A percentile compares a stretch with the other conserved stretches of the same genome.
These are phyloP conservation scores for Yarrowia osloensis DNA, from an alignment of 805 yeast genomes.

Conservation along the genomic window DNA sequence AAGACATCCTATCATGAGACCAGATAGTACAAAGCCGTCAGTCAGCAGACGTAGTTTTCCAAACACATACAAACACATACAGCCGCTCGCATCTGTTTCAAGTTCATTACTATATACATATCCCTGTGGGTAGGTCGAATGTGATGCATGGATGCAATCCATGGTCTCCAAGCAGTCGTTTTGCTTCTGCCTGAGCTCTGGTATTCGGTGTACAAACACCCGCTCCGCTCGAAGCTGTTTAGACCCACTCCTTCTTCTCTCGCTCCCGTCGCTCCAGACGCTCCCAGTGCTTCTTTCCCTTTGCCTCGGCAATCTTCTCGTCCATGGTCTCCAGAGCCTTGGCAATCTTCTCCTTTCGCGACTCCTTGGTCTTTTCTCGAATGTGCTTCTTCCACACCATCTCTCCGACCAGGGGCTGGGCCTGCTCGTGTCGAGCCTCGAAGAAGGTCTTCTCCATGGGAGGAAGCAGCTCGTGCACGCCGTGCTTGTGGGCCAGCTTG, in stretches of 20 bases:
- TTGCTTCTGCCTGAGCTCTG: background rate
- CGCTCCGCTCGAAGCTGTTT: background rate
- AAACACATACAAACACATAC: too few species aligned
- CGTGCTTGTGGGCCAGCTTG: slow-evolving; percentile 78
- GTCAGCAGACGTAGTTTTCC: too few species aligned
- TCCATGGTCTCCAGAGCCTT: slow-evolving; percentile 71
- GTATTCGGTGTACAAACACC: background rate
- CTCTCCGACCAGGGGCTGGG: slow-evolving; percentile 69
- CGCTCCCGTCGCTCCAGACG: slow-evolving; percentile 26
- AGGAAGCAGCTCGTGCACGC: slow-evolving; percentile 79
- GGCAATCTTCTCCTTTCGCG: slow-evolving; percentile 57
- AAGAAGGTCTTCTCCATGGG: slow-evolving; percentile 69
- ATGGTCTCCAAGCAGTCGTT: background rate
- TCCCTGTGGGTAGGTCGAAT: background rate
- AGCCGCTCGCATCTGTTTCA: background rate
- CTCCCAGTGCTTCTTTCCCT: slow-evolving; percentile 49
- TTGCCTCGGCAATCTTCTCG: slow-evolving; percentile 61
- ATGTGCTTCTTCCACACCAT: slow-evolving; percentile 26
- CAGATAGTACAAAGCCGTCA: too few species aligned
- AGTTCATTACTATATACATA: slow-evolving; percentile 4
- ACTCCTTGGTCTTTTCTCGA: slow-evolving; percentile 44
- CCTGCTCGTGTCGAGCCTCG: slow-evolving; percentile 70
- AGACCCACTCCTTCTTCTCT: slow-evolving; percentile 26
- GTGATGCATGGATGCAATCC: background rate
- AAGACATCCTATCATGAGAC: too few species aligned